These are phyloP conservation scores for Annona cherimola DNA, from an alignment of 164 flowering plant species.

Conservation along the genomic window DNA sequence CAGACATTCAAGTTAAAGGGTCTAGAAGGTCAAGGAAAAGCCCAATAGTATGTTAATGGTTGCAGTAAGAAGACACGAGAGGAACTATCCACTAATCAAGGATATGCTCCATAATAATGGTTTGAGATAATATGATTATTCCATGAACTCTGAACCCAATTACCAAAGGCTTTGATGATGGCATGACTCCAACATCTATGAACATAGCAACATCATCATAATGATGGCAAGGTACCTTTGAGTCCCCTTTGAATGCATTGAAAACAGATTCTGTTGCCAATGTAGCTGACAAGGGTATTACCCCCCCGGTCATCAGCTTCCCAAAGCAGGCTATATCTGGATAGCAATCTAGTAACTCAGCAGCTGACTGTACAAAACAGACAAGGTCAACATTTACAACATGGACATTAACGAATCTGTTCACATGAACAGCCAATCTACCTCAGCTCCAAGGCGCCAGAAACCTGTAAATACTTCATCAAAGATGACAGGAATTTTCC, in stretches of 20 bases:
- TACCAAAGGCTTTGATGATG: no score
- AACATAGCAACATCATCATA: no score
- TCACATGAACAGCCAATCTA: constrained; percentile 17
- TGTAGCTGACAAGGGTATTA: constrained; percentile 84
- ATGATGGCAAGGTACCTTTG: constrained; percentile 52
- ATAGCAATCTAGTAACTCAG: constrained; percentile 62
- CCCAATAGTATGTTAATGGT: no score
- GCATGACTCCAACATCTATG: no score
- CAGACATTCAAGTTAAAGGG: no score
- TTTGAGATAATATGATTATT: no score
- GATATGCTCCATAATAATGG: no score
- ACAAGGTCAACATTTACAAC: constrained; percentile 1
- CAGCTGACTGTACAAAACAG: constrained; percentile 56
- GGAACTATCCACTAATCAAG: no score
- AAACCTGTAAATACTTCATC: constrained; percentile 97
- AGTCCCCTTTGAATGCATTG: constrained; percentile 72
- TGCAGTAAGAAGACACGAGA: no score
- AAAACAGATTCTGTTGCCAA: constrained; percentile 74
- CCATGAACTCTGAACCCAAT: no score
- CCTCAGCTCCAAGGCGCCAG: constrained; percentile 98
- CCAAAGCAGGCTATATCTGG: constrained; percentile 94
- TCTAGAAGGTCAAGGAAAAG: no score
- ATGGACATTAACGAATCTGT: constrained; percentile 6
- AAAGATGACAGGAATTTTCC: constrained; percentile 78
- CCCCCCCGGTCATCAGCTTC: constrained; percentile 92